Evolutionary conservation across 2,329 filamentous ascomycete species (phyloP).

Genomic region (Lojkania enalia): DNA sequence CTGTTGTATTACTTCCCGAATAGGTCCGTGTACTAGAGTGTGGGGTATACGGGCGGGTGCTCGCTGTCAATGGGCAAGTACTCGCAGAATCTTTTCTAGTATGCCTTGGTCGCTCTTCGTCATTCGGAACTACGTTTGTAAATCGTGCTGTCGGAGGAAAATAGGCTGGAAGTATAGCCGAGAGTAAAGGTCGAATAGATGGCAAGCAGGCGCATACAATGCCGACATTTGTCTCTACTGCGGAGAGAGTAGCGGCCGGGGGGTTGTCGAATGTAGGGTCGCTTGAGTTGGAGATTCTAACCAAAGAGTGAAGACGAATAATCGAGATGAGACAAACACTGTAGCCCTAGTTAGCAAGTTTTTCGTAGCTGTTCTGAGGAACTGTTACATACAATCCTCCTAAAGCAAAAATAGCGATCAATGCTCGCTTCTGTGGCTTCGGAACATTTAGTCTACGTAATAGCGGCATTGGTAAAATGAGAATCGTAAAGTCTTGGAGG

Average conservation of each 20-base stretch:
- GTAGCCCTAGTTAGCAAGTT: constrained; percentile 8
- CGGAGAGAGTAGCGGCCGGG: constrained; percentile 35
- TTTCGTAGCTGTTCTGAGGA: neutral
- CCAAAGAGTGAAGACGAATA: constrained; percentile 37
- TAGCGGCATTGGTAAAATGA: constrained; percentile 37
- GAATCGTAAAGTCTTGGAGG: constrained; percentile 35
- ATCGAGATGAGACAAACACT: constrained; percentile 40
- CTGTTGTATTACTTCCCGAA: constrained; percentile 9
- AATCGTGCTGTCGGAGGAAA: constrained; percentile 27
- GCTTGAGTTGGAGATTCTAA: constrained; percentile 29
- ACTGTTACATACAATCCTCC: constrained; percentile 42
- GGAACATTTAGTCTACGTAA: constrained; percentile 38
- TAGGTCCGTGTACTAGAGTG: constrained; percentile 10
- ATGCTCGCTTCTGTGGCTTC: constrained; percentile 38
- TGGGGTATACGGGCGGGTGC: neutral
- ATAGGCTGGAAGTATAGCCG: constrained; percentile 45
- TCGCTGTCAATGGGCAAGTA: constrained; percentile 14
- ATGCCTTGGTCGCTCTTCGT: constrained; percentile 29
- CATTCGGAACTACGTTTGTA: constrained; percentile 15
- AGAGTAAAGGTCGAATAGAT: constrained; percentile 38
- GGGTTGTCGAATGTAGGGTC: constrained; percentile 40
- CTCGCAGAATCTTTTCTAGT: constrained; percentile 12
- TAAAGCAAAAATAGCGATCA: constrained; percentile 43
- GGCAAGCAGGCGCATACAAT: constrained; percentile 44
- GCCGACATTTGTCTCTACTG: constrained; percentile 38